Conservation (phyloP, 257 asterid genomes). For the Ophiorrhiza pumila region DNA sequence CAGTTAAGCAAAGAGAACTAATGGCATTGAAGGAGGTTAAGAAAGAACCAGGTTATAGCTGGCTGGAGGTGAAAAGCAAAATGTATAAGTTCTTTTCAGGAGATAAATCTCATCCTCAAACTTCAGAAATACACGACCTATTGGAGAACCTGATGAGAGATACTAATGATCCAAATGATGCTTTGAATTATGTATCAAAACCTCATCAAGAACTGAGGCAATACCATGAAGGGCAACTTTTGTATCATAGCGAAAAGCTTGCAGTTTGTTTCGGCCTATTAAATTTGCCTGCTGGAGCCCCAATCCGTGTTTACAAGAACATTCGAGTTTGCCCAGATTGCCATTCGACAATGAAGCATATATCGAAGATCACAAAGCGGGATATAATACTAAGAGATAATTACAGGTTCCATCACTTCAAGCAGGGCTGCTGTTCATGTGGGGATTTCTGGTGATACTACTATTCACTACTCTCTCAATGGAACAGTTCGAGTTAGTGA, state of each 20-base stretch:
- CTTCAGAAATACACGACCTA: conserved; percentile 6
- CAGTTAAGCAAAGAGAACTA: conserved; percentile 19
- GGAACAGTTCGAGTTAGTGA: background rate
- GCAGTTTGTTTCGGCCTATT: conserved; percentile 27
- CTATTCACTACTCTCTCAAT: no score
- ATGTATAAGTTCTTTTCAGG: conserved; percentile 28
- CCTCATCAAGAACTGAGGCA: background rate
- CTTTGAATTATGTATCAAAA: background rate
- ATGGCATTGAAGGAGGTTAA: conserved; percentile 17
- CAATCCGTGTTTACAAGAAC: conserved; percentile 25
- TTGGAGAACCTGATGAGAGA: conserved; percentile 16
- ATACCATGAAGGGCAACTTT: background rate
- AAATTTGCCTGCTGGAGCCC: conserved; percentile 19
- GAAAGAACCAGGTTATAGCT: conserved; percentile 33
- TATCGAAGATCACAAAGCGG: conserved; percentile 12
- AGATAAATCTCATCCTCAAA: conserved; percentile 19
- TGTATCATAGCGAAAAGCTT: conserved; percentile 27
- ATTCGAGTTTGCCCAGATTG: conserved; percentile 25
- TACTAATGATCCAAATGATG: background rate
- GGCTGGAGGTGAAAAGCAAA: conserved; percentile 24
- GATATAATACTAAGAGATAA: conserved; percentile 23
- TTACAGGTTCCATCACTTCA: conserved; percentile 32
- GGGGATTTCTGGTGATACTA: conserved; percentile 26
- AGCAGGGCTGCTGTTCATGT: conserved; percentile 27
- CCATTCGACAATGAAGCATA: conserved; percentile 21